A percentile compares a stretch with the other conserved stretches of the same genome.
phyloP scores from a whole-genome alignment of 768 basidiomycete genomes.

The Lyophyllum decastes region DNA sequence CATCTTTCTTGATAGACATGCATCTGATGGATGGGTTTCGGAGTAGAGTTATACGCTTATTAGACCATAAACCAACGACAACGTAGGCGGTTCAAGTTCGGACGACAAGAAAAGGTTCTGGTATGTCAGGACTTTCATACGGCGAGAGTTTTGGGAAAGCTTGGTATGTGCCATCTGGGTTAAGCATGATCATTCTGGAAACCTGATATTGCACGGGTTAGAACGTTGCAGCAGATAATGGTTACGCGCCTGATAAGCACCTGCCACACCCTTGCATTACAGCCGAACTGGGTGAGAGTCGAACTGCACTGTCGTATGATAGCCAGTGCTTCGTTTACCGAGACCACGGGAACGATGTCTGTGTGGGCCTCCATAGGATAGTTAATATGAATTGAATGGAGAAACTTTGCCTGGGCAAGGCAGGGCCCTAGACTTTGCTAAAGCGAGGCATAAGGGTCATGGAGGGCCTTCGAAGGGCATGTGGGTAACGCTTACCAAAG shows the following conservation, averaged over 20 bases:
- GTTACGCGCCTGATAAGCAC: slow-evolving; percentile 31
- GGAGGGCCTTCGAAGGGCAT: neutral
- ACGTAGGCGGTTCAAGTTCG: slow-evolving; percentile 36
- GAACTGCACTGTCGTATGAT: slow-evolving; percentile 53
- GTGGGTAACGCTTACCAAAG: slow-evolving; percentile 40
- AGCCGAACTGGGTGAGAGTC: slow-evolving; percentile 63
- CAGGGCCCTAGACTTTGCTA: slow-evolving; percentile 42
- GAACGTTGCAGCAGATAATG: neutral
- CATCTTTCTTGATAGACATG: too few relatives aligned
- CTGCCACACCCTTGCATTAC: slow-evolving; percentile 71
- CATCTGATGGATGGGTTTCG: neutral
- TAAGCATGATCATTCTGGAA: slow-evolving; percentile 34
- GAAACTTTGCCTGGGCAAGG: slow-evolving; percentile 43
- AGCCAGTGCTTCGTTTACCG: slow-evolving; percentile 35
- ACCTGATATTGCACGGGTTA: slow-evolving; percentile 37
- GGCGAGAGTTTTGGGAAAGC: slow-evolving; percentile 41
- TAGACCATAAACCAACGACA: neutral
- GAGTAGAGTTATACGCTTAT: neutral
- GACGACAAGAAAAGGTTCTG: slow-evolving; percentile 73
- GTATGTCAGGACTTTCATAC: slow-evolving; percentile 67
- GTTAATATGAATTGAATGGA: slow-evolving; percentile 66
- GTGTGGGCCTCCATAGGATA: slow-evolving; percentile 35
- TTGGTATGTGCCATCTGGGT: slow-evolving; percentile 39
- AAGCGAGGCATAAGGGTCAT: neutral
- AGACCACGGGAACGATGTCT: slow-evolving; percentile 31